Evolutionary conservation across 2,329 filamentous ascomycete genomes (phyloP).

Genomic region (Diatrype stigma): DNA sequence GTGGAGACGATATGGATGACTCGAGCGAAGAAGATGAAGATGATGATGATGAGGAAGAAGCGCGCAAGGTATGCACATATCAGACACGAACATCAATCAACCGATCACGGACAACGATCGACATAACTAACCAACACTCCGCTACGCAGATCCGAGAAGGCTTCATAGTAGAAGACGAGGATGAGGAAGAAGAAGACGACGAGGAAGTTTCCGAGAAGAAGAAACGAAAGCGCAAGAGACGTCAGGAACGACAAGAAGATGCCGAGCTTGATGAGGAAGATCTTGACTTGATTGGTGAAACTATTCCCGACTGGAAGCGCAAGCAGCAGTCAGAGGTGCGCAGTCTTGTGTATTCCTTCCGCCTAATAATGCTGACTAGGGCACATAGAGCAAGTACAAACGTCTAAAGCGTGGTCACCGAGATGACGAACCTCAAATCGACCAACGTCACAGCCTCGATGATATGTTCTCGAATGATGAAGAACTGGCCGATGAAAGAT

Average conservation of each 20-base stretch:
- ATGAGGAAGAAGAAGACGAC: constrained; percentile 69
- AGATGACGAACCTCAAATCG: constrained; percentile 63
- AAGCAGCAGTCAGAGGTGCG: constrained; percentile 66
- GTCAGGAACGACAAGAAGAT: constrained; percentile 74
- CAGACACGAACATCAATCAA: background rate
- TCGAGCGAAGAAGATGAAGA: constrained; percentile 91
- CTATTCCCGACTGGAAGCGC: constrained; percentile 63
- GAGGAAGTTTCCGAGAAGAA: constrained; percentile 56
- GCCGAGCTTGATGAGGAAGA: constrained; percentile 94
- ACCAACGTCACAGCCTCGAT: constrained; percentile 69
- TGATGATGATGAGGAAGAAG: constrained; percentile 85
- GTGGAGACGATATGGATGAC: constrained; percentile 60
- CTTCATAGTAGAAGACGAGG: constrained; percentile 92
- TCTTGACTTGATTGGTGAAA: constrained; percentile 87
- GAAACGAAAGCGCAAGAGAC: constrained; percentile 70
- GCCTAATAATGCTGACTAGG: constrained; percentile 8
- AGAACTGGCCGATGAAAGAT: constrained; percentile 56
- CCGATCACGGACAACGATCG: too few species aligned
- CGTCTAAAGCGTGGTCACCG: constrained; percentile 89
- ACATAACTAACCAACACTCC: constrained; percentile 12
- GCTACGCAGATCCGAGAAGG: constrained; percentile 73
- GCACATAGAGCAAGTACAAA: constrained; percentile 79
- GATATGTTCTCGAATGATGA: constrained; percentile 97
- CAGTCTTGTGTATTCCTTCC: background rate
- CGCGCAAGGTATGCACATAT: constrained; percentile 57